phyloP scores from a whole-genome alignment of 2,329 filamentous ascomycete species.

The Clarireedia hainanense region DNA sequence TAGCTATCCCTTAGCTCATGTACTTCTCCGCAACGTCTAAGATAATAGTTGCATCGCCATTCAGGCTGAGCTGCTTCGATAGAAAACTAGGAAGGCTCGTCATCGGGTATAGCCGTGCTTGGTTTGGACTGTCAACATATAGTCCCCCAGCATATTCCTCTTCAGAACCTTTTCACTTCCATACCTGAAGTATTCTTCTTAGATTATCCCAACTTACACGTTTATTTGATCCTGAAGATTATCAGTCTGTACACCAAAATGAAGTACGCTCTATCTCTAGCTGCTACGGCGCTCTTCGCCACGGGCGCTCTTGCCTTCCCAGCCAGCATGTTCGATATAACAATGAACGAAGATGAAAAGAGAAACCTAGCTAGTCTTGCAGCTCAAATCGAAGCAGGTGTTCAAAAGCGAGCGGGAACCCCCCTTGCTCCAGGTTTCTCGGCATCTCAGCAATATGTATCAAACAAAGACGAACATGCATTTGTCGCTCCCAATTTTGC shows the following conservation, averaged over 20 bases:
- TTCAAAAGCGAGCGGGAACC: slow-evolving; percentile 6
- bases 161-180: background rate
- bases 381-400: slow-evolving; percentile 12
- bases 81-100: too few species aligned
- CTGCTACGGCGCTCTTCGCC: slow-evolving; percentile 6
- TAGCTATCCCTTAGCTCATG: too few species aligned
- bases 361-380: slow-evolving; percentile 12
- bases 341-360: slow-evolving; percentile 15
- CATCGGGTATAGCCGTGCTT: too few species aligned
- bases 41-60: too few species aligned
- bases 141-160: too few species aligned
- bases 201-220: too few species aligned
- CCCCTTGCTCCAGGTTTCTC: slow-evolving; percentile 10
- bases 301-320: slow-evolving; percentile 15
- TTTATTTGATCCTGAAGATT: background rate
- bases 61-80: too few species aligned
- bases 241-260: background rate
- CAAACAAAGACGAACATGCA: slow-evolving; percentile 14
- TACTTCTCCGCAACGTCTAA: too few species aligned
- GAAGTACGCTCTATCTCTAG: slow-evolving; percentile 12
- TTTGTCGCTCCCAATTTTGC: slow-evolving; percentile 9
- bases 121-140: too few species aligned
- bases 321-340: slow-evolving; percentile 16
- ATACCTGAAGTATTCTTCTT: background rate
- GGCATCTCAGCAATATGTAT: slow-evolving; percentile 20